phyloP scores from a whole-genome alignment of 1,284 basidiomycete genomes.

The Microbotryomycetes sp. region DNA sequence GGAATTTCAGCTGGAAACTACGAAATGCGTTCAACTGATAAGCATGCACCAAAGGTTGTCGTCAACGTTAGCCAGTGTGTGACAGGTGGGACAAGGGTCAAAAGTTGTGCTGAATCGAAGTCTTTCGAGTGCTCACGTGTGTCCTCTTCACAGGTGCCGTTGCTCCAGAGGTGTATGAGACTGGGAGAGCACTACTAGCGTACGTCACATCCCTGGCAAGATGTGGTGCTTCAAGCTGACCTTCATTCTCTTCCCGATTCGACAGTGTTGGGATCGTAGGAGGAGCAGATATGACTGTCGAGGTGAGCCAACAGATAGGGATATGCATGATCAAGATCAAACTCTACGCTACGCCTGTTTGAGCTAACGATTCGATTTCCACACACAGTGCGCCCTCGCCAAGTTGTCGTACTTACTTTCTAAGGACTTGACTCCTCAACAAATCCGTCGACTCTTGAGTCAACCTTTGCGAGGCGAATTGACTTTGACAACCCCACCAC shows the following conservation, averaged over 20 bases:
- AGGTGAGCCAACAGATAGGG: slow-evolving; percentile 50
- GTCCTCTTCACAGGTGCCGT: slow-evolving; percentile 31
- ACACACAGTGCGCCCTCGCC: slow-evolving; percentile 65
- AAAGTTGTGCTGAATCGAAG: too few species aligned
- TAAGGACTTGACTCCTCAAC: slow-evolving; percentile 63
- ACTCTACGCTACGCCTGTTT: neutral
- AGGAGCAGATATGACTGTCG: slow-evolving; percentile 77
- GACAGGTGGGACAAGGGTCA: slow-evolving; percentile 39
- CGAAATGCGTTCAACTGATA: too few species aligned
- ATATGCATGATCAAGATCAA: slow-evolving; percentile 12
- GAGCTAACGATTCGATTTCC: neutral
- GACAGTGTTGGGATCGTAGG: slow-evolving; percentile 24
- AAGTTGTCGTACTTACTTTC: slow-evolving; percentile 84
- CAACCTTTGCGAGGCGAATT: slow-evolving; percentile 81
- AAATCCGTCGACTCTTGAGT: slow-evolving; percentile 70
- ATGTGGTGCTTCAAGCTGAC: slow-evolving; percentile 62
- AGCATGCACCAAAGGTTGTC: too few species aligned
- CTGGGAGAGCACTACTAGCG: slow-evolving; percentile 62
- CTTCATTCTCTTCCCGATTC: neutral
- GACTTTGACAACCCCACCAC: slow-evolving; percentile 48
- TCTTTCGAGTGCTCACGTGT: too few species aligned
- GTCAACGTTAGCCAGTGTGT: slow-evolving; percentile 87
- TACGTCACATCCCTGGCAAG: slow-evolving; percentile 29
- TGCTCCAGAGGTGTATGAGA: slow-evolving; percentile 55
- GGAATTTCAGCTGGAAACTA: too few species aligned